Base-by-base conservation (phyloP, 1,284 basidiomycete species). In the Malassezia equina region DNA sequence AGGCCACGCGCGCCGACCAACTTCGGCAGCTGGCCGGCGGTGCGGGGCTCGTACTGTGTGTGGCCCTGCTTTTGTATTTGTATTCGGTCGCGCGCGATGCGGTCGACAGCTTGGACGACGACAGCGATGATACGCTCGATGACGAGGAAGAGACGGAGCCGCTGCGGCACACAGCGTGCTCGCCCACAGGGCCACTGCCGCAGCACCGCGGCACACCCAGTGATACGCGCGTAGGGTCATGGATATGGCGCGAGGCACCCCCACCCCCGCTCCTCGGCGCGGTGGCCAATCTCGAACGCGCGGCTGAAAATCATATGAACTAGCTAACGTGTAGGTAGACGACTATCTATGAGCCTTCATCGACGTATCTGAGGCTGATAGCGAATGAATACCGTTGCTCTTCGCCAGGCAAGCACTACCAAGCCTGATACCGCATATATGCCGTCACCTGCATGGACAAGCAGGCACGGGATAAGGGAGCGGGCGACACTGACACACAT, bases 11-110 rank as follows among this genome's bases (percentile, higher is more conserved):
- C 36, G 79, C 81, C 62, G 79, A 81, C 61, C 75, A 75, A 44
- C 75, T 85, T 47, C 81, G 81, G 51, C 80, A 80, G 58, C 78
- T 82, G 66, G 86, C 81, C 77, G 85, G 85, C 12, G 76, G 83
- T 51, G 77, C 78, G 24, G 88, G 88, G 48, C 80, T 88, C 51
- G 73, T 78, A 25, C 79, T 90, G 1, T 89, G 86, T 70, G 67
- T 88, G 54, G 81, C 80, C 23, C 83, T 90, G 66, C 81, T 89
- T 63, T 62, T 88, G 55, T 90, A 90, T 76, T 79, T 90, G 44
- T 82, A 85, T 47, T 80, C 81, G 69, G 82, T 89, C 51, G 87
- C 88, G 24, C 82, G 86, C 24, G 80, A 81, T 55, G 88, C 87
- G 1, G 85, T 90, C 36, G 83, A 88, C 69, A 83, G 85, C 31